phyloP scores from a whole-genome alignment of 2,329 filamentous ascomycete genomes.

The Hypoxylon sp. region DNA sequence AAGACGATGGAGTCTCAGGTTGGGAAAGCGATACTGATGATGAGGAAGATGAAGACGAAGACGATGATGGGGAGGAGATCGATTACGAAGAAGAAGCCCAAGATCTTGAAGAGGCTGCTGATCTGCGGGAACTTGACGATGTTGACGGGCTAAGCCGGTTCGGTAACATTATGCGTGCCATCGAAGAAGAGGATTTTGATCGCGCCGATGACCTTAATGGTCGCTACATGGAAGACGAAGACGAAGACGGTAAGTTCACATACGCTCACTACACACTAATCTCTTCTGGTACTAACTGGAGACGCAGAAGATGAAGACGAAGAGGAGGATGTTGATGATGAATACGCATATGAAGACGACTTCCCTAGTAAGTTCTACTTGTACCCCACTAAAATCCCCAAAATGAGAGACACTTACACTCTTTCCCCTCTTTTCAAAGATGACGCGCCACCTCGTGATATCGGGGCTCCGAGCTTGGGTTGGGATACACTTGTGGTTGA shows the following conservation, averaged over 20 bases:
- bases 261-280: slow-evolving; percentile 49
- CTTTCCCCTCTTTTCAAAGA: slow-evolving; percentile 51
- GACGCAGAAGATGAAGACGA: slow-evolving; percentile 69
- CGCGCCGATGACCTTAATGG: slow-evolving; percentile 68
- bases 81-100: slow-evolving; percentile 70
- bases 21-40: slow-evolving; percentile 74
- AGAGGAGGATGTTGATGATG: slow-evolving; percentile 78
- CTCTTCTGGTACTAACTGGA: slow-evolving; percentile 44
- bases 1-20: slow-evolving; percentile 71
- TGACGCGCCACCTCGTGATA: slow-evolving; percentile 60
- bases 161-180: slow-evolving; percentile 69
- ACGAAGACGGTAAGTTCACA: slow-evolving; percentile 67
- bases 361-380: slow-evolving; percentile 66
- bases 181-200: slow-evolving; percentile 69
- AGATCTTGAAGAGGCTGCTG: slow-evolving; percentile 67
- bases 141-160: slow-evolving; percentile 58
- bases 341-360: slow-evolving; percentile 73
- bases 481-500: slow-evolving; percentile 72
- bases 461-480: slow-evolving; percentile 63
- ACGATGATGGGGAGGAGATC: slow-evolving; percentile 67
- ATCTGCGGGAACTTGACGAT: slow-evolving; percentile 64
- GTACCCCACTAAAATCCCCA: background rate
- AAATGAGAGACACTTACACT: slow-evolving; percentile 26
- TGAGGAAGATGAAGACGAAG: slow-evolving; percentile 69
- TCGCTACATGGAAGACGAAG: slow-evolving; percentile 67